Conservation (phyloP, 768 basidiomycete genomes). For the Xerocomellus chrysenteron region DNA sequence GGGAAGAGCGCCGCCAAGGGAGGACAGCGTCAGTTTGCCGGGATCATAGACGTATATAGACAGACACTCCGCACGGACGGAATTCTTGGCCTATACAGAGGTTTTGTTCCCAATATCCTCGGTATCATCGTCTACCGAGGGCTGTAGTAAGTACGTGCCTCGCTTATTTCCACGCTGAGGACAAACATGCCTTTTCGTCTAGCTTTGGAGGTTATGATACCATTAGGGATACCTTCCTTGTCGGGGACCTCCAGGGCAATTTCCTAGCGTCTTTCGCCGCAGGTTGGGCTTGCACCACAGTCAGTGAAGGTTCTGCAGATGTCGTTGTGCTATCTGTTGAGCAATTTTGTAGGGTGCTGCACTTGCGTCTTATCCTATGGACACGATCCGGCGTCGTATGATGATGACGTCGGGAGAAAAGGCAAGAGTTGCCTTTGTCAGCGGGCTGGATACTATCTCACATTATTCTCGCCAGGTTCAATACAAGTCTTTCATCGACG, state of each 20-base stretch:
- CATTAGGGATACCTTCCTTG: conserved; percentile 37
- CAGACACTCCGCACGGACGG: conserved; percentile 43
- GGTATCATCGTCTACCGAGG: conserved; percentile 46
- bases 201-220: conserved; percentile 48
- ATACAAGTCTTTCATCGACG: conserved; percentile 43
- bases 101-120: conserved; percentile 41
- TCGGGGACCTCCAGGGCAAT: conserved; percentile 39
- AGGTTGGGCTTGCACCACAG: conserved; percentile 43
- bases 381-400: conserved; percentile 46
- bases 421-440: conserved; percentile 4
- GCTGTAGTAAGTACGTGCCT: conserved; percentile 35
- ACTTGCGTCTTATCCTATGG: conserved; percentile 42
- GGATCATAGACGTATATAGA: conserved; percentile 44
- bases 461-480: conserved; percentile 23
- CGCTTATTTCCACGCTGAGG: neutral
- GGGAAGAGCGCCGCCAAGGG: conserved; percentile 37
- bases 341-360: conserved; percentile 32
- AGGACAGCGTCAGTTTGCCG: conserved; percentile 41
- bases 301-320: conserved; percentile 11
- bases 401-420: conserved; percentile 47
- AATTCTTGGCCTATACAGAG: conserved; percentile 40
- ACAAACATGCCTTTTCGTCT: neutral
- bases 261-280: conserved; percentile 42
- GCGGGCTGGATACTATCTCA: neutral
- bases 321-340: neutral